Percentiles rank a stretch among this genome's conserved stretches.
phyloP scores from a whole-genome alignment of 2,329 filamentous ascomycete genomes.

The Dichotomopilus funicola region DNA sequence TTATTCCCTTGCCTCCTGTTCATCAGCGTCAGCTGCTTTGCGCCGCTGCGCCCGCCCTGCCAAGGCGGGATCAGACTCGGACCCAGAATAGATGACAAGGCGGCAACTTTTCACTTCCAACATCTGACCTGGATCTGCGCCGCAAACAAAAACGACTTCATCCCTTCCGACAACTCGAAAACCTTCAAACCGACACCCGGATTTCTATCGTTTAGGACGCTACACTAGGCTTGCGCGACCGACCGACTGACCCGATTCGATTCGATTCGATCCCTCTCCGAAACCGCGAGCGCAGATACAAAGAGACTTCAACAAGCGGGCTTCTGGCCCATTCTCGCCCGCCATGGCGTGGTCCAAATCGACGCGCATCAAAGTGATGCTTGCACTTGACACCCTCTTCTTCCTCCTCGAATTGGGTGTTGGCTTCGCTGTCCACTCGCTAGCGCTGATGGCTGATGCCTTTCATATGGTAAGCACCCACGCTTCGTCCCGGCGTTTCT shows the following conservation, averaged over 20 bases:
- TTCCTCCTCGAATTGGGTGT: constrained; percentile 83
- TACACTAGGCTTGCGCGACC: too few relatives aligned
- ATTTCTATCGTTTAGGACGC: too few relatives aligned
- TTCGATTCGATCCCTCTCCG: too few relatives aligned
- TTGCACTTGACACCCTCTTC: constrained; percentile 82
- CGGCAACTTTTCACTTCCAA: background rate
- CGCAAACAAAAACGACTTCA: background rate
- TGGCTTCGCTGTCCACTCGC: constrained; percentile 80
- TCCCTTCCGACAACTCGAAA: too few relatives aligned
- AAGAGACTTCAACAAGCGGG: too few relatives aligned
- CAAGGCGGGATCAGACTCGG: background rate
- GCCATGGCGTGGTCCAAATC: constrained; percentile 86
- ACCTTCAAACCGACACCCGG: too few relatives aligned
- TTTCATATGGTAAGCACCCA: constrained; percentile 79
- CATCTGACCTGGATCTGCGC: background rate
- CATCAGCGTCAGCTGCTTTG: background rate
- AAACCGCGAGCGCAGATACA: too few relatives aligned
- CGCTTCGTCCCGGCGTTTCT: too few relatives aligned
- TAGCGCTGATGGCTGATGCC: constrained; percentile 90
- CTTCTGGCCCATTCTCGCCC: background rate
- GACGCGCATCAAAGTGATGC: constrained; percentile 84
- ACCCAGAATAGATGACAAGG: background rate
- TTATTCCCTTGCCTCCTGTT: too few relatives aligned
- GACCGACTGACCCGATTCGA: too few relatives aligned
- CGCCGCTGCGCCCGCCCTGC: background rate